Percentiles rank a stretch among this genome's conserved stretches.
Evolutionary conservation across 305 asterid species (phyloP).

Genomic region (Fraxinus angustifolia): DNA sequence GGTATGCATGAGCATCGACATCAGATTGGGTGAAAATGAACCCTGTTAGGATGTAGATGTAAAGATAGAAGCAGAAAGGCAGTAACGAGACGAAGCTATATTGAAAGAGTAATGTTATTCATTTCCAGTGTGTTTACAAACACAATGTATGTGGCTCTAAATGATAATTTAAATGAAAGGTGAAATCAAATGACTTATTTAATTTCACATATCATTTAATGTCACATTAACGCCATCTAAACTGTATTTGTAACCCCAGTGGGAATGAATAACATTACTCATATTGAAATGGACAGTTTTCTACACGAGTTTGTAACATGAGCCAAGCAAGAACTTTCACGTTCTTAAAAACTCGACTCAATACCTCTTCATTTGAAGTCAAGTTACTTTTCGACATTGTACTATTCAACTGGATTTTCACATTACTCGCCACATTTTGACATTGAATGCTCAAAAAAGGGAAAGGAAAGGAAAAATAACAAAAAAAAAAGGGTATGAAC

Average conservation of each 20-base stretch:
- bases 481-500: background rate
- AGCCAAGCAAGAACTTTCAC: too few species aligned
- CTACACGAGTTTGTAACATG: slow-evolving; percentile 54
- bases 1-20: slow-evolving; percentile 40
- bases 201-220: too few species aligned
- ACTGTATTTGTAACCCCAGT: too few species aligned
- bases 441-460: background rate
- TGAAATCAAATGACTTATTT: too few species aligned
- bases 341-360: slow-evolving; percentile 12
- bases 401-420: background rate
- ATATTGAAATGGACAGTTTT: slow-evolving; percentile 32
- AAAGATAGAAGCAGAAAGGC: slow-evolving; percentile 48
- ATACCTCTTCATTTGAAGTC: background rate
- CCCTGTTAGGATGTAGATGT: slow-evolving; percentile 46
- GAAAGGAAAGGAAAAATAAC: slow-evolving; percentile 30
- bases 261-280: too few species aligned
- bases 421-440: background rate
- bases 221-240: too few species aligned
- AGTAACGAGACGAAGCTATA: slow-evolving; percentile 58
- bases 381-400: slow-evolving; percentile 22
- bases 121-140: too few species aligned
- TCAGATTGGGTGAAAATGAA: slow-evolving; percentile 69
- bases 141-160: too few species aligned
- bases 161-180: too few species aligned
- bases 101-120: slow-evolving; percentile 26